phyloP scores from a whole-genome alignment of 1,284 basidiomycete species.

The Cutaneotrichosporon cutaneum region DNA sequence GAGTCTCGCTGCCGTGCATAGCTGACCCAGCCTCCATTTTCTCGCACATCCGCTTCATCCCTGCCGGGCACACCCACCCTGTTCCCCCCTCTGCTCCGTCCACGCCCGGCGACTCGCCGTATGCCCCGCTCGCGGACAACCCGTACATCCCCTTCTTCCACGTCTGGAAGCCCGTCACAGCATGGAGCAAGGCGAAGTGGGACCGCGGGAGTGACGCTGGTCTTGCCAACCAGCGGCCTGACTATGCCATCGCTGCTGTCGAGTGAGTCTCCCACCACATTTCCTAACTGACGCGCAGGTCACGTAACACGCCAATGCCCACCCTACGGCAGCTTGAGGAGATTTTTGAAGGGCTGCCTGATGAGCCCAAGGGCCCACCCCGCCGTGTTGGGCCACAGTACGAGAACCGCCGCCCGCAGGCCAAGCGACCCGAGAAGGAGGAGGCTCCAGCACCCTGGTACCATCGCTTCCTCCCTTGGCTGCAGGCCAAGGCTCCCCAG shows the following conservation, averaged over 20 bases:
- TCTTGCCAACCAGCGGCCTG: constrained; percentile 66
- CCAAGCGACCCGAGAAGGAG: neutral
- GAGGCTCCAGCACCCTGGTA: neutral
- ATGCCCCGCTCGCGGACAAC: constrained; percentile 51
- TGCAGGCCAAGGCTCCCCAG: neutral
- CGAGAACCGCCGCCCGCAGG: constrained; percentile 21
- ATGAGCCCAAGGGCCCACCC: constrained; percentile 39
- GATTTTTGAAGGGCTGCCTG: constrained; percentile 43
- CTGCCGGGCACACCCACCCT: constrained; percentile 58
- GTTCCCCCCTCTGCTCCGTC: too few relatives aligned
- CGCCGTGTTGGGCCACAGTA: constrained; percentile 48
- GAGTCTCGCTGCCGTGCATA: constrained; percentile 10
- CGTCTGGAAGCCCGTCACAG: constrained; percentile 84
- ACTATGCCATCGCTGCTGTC: constrained; percentile 82
- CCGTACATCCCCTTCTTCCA: constrained; percentile 86
- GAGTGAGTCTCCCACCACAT: constrained; percentile 60
- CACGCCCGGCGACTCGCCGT: constrained; percentile 26
- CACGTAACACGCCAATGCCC: constrained; percentile 45
- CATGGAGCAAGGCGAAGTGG: constrained; percentile 57
- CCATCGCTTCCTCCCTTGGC: neutral
- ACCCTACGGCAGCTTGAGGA: constrained; percentile 41
- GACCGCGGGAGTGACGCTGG: constrained; percentile 44
- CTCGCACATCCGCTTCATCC: constrained; percentile 69
- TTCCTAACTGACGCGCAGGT: constrained; percentile 34
- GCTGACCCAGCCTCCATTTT: constrained; percentile 65